Evolutionary conservation across 2,329 filamentous ascomycete genomes (phyloP).

Genomic region (Albifimbria verrucaria): DNA sequence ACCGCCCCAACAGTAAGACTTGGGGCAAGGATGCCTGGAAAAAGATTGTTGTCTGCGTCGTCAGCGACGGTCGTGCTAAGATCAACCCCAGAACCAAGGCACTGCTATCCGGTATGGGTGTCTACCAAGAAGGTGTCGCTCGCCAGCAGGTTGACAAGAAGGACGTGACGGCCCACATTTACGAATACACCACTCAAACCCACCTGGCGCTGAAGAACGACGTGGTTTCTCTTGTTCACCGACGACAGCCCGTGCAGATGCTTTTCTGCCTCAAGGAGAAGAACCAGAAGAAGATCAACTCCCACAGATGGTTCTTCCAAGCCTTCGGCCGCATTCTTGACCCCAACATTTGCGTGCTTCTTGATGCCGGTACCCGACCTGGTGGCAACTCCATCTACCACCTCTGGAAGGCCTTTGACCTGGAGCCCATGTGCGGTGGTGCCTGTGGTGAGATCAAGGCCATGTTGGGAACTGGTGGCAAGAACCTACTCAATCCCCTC

Average conservation of each 20-base stretch:
- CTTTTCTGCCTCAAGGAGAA: slow-evolving; percentile 98
- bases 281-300: slow-evolving; percentile 99
- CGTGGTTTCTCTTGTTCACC: slow-evolving; percentile 78
- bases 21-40: slow-evolving; percentile 99
- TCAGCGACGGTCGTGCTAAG: slow-evolving; percentile 94
- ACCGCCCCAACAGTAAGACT: slow-evolving; percentile 86
- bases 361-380: slow-evolving; percentile 94
- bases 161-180: slow-evolving; percentile 95
- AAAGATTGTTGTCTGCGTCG: slow-evolving; percentile 97
- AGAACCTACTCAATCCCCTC: slow-evolving; percentile 86
- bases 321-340: slow-evolving; percentile 90
- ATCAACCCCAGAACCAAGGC: slow-evolving; percentile 92
- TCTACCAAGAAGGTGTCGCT: slow-evolving; percentile 97
- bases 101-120: slow-evolving; percentile 86
- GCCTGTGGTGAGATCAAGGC: slow-evolving; percentile 99
- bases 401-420: slow-evolving; percentile 96
- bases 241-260: slow-evolving; percentile 90
- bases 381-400: slow-evolving; percentile 95
- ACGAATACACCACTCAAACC: slow-evolving; percentile 89
- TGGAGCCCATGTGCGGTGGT: slow-evolving; percentile 95
- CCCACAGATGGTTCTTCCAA: slow-evolving; percentile 98
- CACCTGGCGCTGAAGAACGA: slow-evolving; percentile 87
- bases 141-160: slow-evolving; percentile 97
- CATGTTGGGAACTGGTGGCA: slow-evolving; percentile 82
- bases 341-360: slow-evolving; percentile 92